phyloP scores from a whole-genome alignment of 1,284 basidiomycete genomes.

The Austroboletus novae-zelandiae region DNA sequence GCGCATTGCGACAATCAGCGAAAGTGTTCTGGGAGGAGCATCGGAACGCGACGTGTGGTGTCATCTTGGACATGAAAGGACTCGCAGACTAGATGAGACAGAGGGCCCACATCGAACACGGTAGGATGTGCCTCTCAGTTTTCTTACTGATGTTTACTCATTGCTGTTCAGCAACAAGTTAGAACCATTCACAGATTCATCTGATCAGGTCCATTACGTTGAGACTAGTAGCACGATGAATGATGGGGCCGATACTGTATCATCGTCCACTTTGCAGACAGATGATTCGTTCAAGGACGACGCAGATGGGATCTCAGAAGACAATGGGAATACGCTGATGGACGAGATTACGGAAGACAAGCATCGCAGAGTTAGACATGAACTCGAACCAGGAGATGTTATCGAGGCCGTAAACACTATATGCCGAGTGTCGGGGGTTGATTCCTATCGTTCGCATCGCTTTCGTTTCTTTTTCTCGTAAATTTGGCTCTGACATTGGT shows the following conservation, averaged over 20 bases:
- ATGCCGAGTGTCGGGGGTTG: conserved; percentile 82
- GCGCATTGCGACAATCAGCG: conserved; percentile 58
- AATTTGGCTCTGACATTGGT: neutral
- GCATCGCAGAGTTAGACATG: conserved; percentile 75
- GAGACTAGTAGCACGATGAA: conserved; percentile 1
- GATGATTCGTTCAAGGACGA: conserved; percentile 21
- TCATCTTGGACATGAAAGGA: conserved; percentile 42
- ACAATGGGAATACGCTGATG: conserved; percentile 42
- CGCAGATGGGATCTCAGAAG: conserved; percentile 13
- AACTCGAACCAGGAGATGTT: conserved; percentile 86
- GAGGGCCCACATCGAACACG: conserved; percentile 84
- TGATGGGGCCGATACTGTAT: conserved; percentile 13
- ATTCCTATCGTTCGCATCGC: conserved; percentile 72
- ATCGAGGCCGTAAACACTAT: conserved; percentile 90
- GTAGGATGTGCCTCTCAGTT: conserved; percentile 35
- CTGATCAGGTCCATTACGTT: neutral
- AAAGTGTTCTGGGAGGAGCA: conserved; percentile 56
- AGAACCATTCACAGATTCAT: conserved; percentile 53
- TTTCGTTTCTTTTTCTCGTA: neutral
- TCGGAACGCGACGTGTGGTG: conserved; percentile 84
- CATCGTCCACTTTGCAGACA: conserved; percentile 13
- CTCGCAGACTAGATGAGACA: conserved; percentile 84
- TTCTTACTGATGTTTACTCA: neutral
- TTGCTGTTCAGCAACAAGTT: conserved; percentile 60
- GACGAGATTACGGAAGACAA: conserved; percentile 80